Conservation (phyloP, 1,284 basidiomycete genomes). For the Golubevia pallescens region DNA sequence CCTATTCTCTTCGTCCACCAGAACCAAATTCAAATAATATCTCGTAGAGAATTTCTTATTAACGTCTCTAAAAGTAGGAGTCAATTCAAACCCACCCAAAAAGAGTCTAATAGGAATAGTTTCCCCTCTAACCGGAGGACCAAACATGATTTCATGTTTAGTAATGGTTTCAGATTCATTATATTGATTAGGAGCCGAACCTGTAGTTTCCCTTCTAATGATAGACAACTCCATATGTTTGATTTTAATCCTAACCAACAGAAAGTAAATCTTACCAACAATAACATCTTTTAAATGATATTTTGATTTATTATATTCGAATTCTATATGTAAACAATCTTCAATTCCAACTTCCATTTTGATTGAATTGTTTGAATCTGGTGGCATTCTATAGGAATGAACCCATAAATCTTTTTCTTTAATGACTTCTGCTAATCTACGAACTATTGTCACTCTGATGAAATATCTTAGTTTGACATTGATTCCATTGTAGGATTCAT, state of each 20-base stretch:
- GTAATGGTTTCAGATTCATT: slow-evolving; percentile 99
- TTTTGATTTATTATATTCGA: slow-evolving; percentile 99
- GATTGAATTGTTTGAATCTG: slow-evolving; percentile 94
- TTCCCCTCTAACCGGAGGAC: slow-evolving; percentile 73
- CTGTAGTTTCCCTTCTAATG: slow-evolving; percentile 94
- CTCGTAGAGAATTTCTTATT: slow-evolving; percentile 98
- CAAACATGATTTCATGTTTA: slow-evolving; percentile 94
- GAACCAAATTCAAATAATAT: slow-evolving; percentile 94
- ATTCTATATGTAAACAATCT: slow-evolving; percentile 97
- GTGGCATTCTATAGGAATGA: slow-evolving; percentile 96
- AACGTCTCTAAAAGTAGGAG: slow-evolving; percentile 96
- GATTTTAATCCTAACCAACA: slow-evolving; percentile 98
- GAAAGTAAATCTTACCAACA: slow-evolving; percentile 98
- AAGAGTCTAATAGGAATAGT: slow-evolving; percentile 97
- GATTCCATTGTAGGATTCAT: slow-evolving; percentile 95
- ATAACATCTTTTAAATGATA: slow-evolving; percentile 99
- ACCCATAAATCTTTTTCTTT: slow-evolving; percentile 97
- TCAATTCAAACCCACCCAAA: slow-evolving; percentile 96
- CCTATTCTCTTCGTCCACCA: slow-evolving; percentile 96
- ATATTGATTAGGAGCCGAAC: slow-evolving; percentile 86
- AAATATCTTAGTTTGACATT: slow-evolving; percentile 81
- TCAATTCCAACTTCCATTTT: slow-evolving; percentile 99
- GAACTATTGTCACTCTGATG: not conserved
- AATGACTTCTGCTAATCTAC: not conserved
- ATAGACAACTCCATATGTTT: slow-evolving; percentile 99